Conservation (phyloP, 2,329 filamentous ascomycete genomes). For the Alternaria panax region DNA sequence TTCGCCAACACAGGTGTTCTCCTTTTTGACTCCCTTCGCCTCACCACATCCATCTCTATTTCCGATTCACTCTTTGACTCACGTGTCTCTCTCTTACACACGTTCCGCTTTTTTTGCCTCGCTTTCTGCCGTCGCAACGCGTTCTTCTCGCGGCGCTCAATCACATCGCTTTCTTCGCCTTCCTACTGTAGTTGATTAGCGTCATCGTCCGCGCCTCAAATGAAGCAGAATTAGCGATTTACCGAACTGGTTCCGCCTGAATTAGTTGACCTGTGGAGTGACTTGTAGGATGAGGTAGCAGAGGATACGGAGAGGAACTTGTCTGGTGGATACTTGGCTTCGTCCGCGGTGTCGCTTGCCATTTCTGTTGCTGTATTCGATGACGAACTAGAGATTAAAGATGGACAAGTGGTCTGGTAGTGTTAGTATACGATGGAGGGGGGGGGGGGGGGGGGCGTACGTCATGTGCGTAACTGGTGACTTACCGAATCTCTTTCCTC, state of each 20-base stretch:
- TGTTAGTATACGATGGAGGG: not conserved
- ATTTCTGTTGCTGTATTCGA: not conserved
- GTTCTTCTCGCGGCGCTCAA: slow-evolving; percentile 7
- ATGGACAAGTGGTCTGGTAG: not conserved
- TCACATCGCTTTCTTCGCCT: slow-evolving; percentile 7
- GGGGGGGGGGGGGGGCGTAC: not conserved
- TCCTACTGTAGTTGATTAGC: slow-evolving; percentile 2
- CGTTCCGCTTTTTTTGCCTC: not conserved
- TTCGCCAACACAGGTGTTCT: not conserved
- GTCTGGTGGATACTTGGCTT: not conserved
- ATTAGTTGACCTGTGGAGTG: not conserved
- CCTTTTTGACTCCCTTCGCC: not conserved
- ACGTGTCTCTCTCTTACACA: not conserved
- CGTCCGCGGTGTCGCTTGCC: not conserved
- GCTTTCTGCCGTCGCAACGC: not conserved
- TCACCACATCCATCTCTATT: not conserved
- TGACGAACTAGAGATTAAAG: not conserved
- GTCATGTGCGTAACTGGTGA: not conserved
- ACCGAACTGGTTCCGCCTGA: not conserved
- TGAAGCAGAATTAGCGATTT: not conserved
- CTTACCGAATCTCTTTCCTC: not conserved
- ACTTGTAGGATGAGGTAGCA: not conserved
- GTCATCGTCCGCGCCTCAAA: not conserved
- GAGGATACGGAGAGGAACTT: not conserved
- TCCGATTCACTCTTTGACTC: not conserved